Conservation (phyloP, 768 basidiomycete genomes). For the Rhodosporidiobolus odoratus region DNA sequence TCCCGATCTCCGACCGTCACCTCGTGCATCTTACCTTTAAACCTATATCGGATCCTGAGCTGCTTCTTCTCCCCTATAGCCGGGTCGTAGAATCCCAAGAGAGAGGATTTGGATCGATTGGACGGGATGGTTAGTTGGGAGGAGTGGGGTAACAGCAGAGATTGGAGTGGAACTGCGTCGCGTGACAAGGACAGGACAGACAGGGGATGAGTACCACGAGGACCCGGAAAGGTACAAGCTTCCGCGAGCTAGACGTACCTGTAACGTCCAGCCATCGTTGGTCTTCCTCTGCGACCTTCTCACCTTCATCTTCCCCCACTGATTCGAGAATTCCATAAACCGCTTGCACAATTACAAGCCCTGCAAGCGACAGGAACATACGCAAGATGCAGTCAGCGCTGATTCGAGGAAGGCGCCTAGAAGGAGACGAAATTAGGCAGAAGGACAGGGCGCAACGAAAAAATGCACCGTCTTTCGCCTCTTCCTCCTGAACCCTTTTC, state of each 20-base stretch:
- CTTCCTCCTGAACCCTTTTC: conserved; percentile 61
- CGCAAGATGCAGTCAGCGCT: conserved; percentile 24
- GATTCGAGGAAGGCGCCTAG: not conserved
- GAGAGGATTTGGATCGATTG: conserved; percentile 64
- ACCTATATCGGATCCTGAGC: conserved; percentile 68
- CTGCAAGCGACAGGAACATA: conserved; percentile 48
- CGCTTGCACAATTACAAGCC: conserved; percentile 70
- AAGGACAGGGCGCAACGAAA: not conserved
- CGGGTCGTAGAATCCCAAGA: conserved; percentile 86
- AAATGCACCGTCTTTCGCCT: conserved; percentile 59
- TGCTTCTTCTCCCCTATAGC: conserved; percentile 66
- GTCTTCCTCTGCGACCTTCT: conserved; percentile 50
- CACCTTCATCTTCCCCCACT: not conserved
- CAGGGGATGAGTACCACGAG: not conserved
- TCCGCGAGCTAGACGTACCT: too few relatives aligned
- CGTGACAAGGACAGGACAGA: not conserved
- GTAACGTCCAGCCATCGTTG: conserved; percentile 70
- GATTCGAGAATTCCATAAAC: conserved; percentile 57
- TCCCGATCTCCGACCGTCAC: conserved; percentile 67
- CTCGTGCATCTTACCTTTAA: conserved; percentile 66
- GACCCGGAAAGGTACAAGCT: too few relatives aligned
- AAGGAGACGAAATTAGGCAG: not conserved
- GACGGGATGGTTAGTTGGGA: conserved; percentile 73
- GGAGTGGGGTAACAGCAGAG: conserved; percentile 59
- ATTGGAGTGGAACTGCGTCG: conserved; percentile 61